Base-by-base conservation (phyloP, 225 moss, liverwort and hornwort genomes). In the Sphagnum contortum region DNA sequence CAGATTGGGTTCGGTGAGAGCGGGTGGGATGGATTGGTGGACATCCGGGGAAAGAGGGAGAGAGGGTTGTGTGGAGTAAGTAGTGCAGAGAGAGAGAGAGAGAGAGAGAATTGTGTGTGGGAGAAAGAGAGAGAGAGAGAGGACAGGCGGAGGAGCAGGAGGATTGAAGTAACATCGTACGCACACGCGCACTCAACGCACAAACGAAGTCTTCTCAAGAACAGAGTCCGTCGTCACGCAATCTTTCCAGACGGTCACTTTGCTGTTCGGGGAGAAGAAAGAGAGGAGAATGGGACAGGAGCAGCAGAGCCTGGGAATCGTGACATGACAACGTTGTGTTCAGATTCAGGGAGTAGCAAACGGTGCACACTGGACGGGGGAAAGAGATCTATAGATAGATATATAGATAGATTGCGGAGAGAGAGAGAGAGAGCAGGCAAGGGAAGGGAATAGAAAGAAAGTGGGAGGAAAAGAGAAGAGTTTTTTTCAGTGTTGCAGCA, bases 401-500 rank as follows among this genome's bases (percentile, higher is more conserved):
- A 29, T 29, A 29, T 29, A 29, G 29, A 29, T 29, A 29, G 29
- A 29, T 29, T 29, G 29, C 29, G 29, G 29, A 29, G 29, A 29
- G 29, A 29, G 29, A 29, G 29, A 29, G 29, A 29, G 29, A 29
- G 29, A 44, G 58, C 58, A 13, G 6, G 13, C n/a, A 13, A 44
- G 6, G 12, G 13, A 6, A 44, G 6, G 58, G 44, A 12, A 44
- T 12, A 44, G 61, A 44, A 44, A 45, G 61, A 48, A 45, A 14
- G 44, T 10, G 45, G 47, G 61, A 11, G 44, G 45, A 5, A 9
- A 45, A 47, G 45, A 8, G 4, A 11, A 5, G 2, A 48, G 0
- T 29, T 48, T 10, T 61, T 11, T 13, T 61, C 4, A 8, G 10
- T 9, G 54, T 73, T 71, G 50, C 76, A 83, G 79, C 29, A 29